Evolutionary conservation across 2,329 filamentous ascomycete genomes (phyloP).

Genomic region (Penicillium brevicompactum): DNA sequence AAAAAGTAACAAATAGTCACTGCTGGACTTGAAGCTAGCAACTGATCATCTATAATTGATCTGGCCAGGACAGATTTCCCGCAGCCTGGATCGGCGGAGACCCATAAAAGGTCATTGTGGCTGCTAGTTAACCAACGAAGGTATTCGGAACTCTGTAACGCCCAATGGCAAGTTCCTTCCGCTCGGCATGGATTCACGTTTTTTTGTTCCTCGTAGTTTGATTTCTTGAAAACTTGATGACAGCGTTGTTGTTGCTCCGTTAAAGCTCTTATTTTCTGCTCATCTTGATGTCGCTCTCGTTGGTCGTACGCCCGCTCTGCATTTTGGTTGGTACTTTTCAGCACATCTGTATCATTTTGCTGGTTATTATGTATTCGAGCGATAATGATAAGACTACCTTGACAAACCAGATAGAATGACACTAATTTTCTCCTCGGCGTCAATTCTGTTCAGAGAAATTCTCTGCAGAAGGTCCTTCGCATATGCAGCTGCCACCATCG

Average conservation of each 20-base stretch:
- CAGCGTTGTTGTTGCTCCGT: conserved; percentile 20
- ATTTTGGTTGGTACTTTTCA: conserved; percentile 1
- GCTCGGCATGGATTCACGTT: conserved; percentile 33
- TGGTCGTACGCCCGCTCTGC: conserved; percentile 12
- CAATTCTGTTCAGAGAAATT: neutral
- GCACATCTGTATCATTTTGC: neutral
- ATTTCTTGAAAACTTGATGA: conserved; percentile 29
- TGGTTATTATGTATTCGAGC: too few relatives aligned
- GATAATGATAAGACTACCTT: neutral
- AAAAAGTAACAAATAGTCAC: conserved; percentile 39
- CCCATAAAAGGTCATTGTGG: conserved; percentile 36
- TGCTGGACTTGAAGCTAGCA: conserved; percentile 17
- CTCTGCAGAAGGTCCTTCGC: neutral
- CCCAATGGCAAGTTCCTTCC: conserved; percentile 37
- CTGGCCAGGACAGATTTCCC: conserved; percentile 44
- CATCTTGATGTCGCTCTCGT: conserved; percentile 4
- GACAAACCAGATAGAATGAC: neutral
- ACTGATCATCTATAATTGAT: conserved; percentile 36
- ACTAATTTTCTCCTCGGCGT: neutral
- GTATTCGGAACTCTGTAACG: conserved; percentile 30
- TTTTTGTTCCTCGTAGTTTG: conserved; percentile 32
- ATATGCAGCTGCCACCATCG: neutral
- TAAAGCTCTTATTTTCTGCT: conserved; percentile 2
- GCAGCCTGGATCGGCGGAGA: conserved; percentile 45
- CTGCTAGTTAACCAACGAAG: conserved; percentile 25